Percentiles rank a stretch among this genome's conserved stretches.
phyloP scores from a whole-genome alignment of 441 rosid genomes.

The Sinapis alba region DNA sequence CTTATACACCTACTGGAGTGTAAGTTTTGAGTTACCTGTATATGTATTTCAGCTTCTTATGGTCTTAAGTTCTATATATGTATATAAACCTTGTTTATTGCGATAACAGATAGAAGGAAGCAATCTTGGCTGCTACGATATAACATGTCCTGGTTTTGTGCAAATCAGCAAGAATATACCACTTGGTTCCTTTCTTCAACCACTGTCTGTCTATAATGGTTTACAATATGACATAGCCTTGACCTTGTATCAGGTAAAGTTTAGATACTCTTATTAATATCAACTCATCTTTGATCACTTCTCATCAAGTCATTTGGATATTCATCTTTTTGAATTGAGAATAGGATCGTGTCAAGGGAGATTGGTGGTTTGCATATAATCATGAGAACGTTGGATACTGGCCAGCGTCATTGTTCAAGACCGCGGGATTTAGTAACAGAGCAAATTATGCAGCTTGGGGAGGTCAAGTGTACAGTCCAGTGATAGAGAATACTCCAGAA shows the following conservation, averaged over 20 bases:
- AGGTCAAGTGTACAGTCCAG: slow-evolving; percentile 38
- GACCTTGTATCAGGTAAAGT: slow-evolving; percentile 5
- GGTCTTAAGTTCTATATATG: not conserved
- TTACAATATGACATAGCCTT: not conserved
- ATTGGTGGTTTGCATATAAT: slow-evolving; percentile 28
- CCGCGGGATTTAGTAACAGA: slow-evolving; percentile 6
- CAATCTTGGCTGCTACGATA: slow-evolving; percentile 25
- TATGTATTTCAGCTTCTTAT: not conserved
- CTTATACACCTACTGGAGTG: slow-evolving; percentile 27
- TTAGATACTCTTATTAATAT: not conserved
- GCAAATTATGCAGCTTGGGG: slow-evolving; percentile 26
- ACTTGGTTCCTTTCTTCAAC: slow-evolving; percentile 1
- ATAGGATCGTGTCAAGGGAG: slow-evolving; percentile 27
- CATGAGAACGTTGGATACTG: slow-evolving; percentile 30
- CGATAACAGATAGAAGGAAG: slow-evolving; percentile 10
- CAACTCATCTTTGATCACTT: not conserved
- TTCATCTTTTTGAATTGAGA: not conserved
- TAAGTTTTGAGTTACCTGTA: not conserved
- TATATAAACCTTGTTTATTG: not conserved
- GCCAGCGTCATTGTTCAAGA: slow-evolving; percentile 27
- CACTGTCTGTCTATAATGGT: slow-evolving; percentile 13
- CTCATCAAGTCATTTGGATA: not conserved
- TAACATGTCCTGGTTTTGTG: slow-evolving; percentile 27
- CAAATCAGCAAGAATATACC: slow-evolving; percentile 3
- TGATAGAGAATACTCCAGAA: slow-evolving; percentile 8